A percentile compares a stretch with the other conserved stretches of the same genome.
These are phyloP conservation scores for Claviceps maximensis DNA, from an alignment of 2,329 filamentous ascomycete species.

Conservation along the genomic window DNA sequence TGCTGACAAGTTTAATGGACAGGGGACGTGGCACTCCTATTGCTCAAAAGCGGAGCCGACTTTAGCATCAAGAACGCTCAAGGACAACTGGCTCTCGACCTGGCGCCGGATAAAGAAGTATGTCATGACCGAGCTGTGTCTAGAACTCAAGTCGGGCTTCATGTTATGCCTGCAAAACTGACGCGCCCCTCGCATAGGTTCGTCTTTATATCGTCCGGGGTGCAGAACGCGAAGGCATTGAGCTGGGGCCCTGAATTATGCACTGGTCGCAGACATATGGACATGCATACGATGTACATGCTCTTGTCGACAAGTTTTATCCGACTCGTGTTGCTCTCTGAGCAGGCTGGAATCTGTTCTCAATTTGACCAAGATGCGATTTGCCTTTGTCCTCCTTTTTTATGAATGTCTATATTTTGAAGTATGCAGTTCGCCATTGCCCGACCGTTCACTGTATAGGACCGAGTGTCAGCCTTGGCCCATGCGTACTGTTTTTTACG, in stretches of 20 bases:
- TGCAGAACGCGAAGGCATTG: slow-evolving; percentile 76
- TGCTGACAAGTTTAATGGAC: not conserved
- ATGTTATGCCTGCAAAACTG: not conserved
- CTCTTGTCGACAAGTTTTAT: not conserved
- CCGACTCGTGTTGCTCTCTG: no score
- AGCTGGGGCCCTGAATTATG: slow-evolving; percentile 24
- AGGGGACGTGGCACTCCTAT: slow-evolving; percentile 68
- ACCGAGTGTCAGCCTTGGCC: no score
- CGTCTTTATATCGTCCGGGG: slow-evolving; percentile 62
- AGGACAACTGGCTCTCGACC: slow-evolving; percentile 59
- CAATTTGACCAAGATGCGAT: no score
- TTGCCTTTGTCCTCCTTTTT: no score
- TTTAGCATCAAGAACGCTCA: slow-evolving; percentile 61
- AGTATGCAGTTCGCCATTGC: no score
- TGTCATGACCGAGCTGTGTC: slow-evolving; percentile 12
- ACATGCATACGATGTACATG: not conserved
- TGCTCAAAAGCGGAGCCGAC: slow-evolving; percentile 79
- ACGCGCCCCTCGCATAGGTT: slow-evolving; percentile 36
- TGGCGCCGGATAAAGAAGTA: slow-evolving; percentile 79
- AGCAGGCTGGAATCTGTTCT: no score
- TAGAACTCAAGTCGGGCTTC: no score
- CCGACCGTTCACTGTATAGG: no score
- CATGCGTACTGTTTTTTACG: no score
- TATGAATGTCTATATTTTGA: no score
- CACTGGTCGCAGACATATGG: not conserved